Percentiles rank a stretch among this genome's conserved stretches.
Conservation (phyloP, 495 filamentous ascomycete genomes). For the Podospora anserina region DNA sequence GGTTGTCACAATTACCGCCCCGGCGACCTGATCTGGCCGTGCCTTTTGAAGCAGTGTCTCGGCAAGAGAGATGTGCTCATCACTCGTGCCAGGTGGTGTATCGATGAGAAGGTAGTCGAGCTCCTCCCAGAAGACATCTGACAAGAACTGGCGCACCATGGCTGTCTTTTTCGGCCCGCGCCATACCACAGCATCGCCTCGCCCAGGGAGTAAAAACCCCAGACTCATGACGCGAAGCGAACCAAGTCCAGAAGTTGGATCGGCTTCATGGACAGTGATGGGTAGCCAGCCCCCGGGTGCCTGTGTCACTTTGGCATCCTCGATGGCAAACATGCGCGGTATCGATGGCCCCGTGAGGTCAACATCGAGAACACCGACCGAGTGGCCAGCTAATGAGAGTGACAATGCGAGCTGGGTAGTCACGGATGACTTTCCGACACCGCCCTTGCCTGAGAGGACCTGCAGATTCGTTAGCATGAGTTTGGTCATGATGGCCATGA, state of each 20-base stretch:
- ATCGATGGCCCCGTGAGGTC: slow-evolving; percentile 96
- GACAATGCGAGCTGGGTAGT: slow-evolving; percentile 93
- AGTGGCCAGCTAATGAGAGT: slow-evolving; percentile 75
- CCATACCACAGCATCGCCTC: slow-evolving; percentile 93
- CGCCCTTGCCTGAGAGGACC: slow-evolving; percentile 96
- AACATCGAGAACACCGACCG: slow-evolving; percentile 91
- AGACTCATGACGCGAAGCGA: slow-evolving; percentile 87
- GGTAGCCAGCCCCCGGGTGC: slow-evolving; percentile 87
- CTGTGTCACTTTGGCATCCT: slow-evolving; percentile 85
- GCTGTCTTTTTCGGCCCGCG: slow-evolving; percentile 97
- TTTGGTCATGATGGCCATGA: slow-evolving; percentile 12
- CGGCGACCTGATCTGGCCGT: slow-evolving; percentile 59
- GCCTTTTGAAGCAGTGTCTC: slow-evolving; percentile 71
- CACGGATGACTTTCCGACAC: slow-evolving; percentile 94
- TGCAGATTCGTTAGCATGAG: slow-evolving; percentile 26
- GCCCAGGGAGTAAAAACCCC: slow-evolving; percentile 78
- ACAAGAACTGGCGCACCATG: slow-evolving; percentile 94
- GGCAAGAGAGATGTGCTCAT: slow-evolving; percentile 93
- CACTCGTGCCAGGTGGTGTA: slow-evolving; percentile 92
- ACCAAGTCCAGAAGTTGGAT: slow-evolving; percentile 50
- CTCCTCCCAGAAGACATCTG: slow-evolving; percentile 85
- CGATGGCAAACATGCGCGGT: slow-evolving; percentile 86
- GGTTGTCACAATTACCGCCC: slow-evolving; percentile 92
- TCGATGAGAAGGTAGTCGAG: slow-evolving; percentile 91
- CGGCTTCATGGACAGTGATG: slow-evolving; percentile 68